Base-by-base conservation (phyloP, 1,284 basidiomycete genomes). In the Papiliotrema nemorosa region DNA sequence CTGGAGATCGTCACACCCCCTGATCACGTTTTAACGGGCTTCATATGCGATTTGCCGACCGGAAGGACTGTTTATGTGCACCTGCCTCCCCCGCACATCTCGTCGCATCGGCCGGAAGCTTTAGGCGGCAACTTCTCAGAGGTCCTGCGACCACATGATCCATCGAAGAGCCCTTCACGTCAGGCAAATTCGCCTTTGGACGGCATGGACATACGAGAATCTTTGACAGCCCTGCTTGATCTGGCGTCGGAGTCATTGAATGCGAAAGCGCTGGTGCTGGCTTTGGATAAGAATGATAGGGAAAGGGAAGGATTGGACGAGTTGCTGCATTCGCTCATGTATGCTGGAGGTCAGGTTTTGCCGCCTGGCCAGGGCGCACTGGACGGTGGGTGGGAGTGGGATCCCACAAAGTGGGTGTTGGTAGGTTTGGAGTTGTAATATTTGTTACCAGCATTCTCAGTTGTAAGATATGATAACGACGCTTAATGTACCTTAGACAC, bases 1-100 rank as follows among this genome's bases (percentile, higher is more conserved):
- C 54, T 75, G 3, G 72, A 75, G 47, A 67, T 75, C 33, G 65
- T 72, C 38, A 70, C 69, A 26, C 70, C 73, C 4, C 71, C 68
- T 16, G 55, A 57, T 27, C 60, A 63, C 34, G 58, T 65, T 10
- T 55, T 70, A 3, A 53, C 62, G 7, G 73, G 73, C 25, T 73
- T 73, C 47, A 56, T 72, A 5, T 48, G 63, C 27, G 71, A 73
- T 52, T 49, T 58, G 29, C 35, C 59, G 3, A 25, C 43, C 18
- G 67, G 60, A 3, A 55, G 70, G 24, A 65, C 66, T 3, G 69
- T 69, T 9, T 73, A 63, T 41, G 62, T 75, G 25, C 68, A 71
- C 29, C 61, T 75, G 5, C 63, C 66, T 2, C 67, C 69, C 6
- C 55, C 53, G 12, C 40, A 53, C 22, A 38, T 48, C 9, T 38